phyloP scores from a whole-genome alignment of 495 filamentous ascomycete genomes.

The Jackrogersella minutella region DNA sequence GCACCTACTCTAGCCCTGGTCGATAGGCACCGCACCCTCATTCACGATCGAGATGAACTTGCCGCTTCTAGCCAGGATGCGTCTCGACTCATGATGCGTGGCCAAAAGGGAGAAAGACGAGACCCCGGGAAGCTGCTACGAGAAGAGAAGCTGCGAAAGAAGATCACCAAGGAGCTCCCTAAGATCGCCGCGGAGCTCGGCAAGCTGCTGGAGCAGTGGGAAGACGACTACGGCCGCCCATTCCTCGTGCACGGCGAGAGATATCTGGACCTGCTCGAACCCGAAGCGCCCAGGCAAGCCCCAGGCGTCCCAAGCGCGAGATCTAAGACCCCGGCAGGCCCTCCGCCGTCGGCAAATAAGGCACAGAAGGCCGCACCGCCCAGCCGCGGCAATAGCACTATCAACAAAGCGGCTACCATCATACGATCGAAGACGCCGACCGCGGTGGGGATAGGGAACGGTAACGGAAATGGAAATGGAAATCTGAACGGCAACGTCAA shows the following conservation, averaged over 20 bases:
- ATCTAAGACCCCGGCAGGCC: conserved; percentile 80
- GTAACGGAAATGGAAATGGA: conserved; percentile 14
- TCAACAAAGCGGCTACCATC: conserved; percentile 53
- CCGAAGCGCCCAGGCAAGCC: conserved; percentile 66
- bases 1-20: conserved; percentile 82
- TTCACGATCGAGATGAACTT: conserved; percentile 88
- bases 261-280: conserved; percentile 81
- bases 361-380: conserved; percentile 52
- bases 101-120: conserved; percentile 86
- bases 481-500: conserved; percentile 35
- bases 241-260: conserved; percentile 91
- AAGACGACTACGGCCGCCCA: conserved; percentile 90
- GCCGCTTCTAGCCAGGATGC: conserved; percentile 91
- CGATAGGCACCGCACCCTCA: conserved; percentile 81
- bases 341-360: conserved; percentile 58
- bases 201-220: conserved; percentile 84
- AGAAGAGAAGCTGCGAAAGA: conserved; percentile 98
- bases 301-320: conserved; percentile 69
- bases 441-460: too few relatives aligned
- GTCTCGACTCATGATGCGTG: conserved; percentile 86
- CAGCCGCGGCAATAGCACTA: conserved; percentile 48
- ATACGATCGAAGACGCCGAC: conserved; percentile 74
- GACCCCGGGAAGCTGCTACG: conserved; percentile 94
- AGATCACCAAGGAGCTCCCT: conserved; percentile 92
- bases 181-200: conserved; percentile 85